Base-by-base conservation (phyloP, 2,329 filamentous ascomycete species). In the Aspergillus quadrilineatus region DNA sequence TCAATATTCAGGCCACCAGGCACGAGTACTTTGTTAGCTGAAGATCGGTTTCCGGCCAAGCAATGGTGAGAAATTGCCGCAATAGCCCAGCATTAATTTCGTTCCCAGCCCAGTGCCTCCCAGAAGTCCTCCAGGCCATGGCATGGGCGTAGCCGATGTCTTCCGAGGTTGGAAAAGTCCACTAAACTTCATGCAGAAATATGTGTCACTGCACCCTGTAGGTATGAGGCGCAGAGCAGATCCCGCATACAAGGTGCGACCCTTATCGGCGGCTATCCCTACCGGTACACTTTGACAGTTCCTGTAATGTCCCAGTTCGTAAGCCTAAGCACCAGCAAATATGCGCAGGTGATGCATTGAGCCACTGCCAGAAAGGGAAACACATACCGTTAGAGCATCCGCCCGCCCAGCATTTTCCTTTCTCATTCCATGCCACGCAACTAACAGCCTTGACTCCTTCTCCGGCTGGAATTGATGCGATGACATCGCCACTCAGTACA, bases 401-500 rank as follows among this genome's bases (percentile, higher is more conserved):
- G 15, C 66, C 70, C 37, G 73, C 75, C 75, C 75, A 77, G 51
- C 65, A 69, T 6, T 68, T 64, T 5, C 63, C 71, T 45, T 66
- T 71, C 56, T 76, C 73, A 63, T 77, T 78, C 73, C 75, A 78
- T n/a, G 75, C 70, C 48, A 79, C 75, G 59, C 73, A 75, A 60
- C 75, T 77, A 4, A 76, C 75, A 8, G 71, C 75, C 59, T 74
- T 76, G n/a, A 77, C 72, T 6, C 69, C 67, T 22, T 68, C 62
- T 4, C 73, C 75, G 56, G 69, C 71, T 44, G 69, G 64, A 12
- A 96, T 74, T 62, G 79, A 84, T 32, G 88, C 84, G 56, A 85
- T 79, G 50, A 89, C 70, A 53, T 86, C 83, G 1, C 90, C 92
- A 5, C 82, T 88, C 53, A 96, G 71, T 17, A 96, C 77, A 75